These are phyloP conservation scores for Annulohypoxylon maeteangense DNA, from an alignment of 495 filamentous ascomycete species.

Conservation along the genomic window DNA sequence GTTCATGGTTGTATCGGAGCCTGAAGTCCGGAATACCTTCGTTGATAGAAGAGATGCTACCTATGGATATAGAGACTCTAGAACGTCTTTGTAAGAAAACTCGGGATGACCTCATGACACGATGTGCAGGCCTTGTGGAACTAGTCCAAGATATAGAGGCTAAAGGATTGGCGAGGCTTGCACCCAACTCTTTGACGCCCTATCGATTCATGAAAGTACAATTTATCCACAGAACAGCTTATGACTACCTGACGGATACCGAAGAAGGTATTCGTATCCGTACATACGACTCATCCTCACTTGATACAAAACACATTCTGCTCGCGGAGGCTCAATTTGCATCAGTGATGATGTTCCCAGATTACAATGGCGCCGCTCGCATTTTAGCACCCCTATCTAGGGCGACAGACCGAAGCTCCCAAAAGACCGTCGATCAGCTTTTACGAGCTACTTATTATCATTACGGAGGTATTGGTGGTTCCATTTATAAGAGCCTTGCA, in stretches of 20 bases:
- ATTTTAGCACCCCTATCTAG: neutral
- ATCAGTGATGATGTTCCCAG: neutral
- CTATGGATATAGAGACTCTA: neutral
- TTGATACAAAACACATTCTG: neutral
- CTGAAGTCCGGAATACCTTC: neutral
- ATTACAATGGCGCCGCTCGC: too few species aligned
- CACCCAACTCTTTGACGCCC: too few species aligned
- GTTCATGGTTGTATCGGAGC: neutral
- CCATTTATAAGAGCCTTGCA: neutral
- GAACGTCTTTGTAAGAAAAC: neutral
- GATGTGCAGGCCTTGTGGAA: slow-evolving; percentile 17
- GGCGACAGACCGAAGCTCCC: neutral
- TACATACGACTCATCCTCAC: neutral
- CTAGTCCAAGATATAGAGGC: too few species aligned
- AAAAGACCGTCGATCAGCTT: neutral
- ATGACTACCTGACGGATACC: slow-evolving; percentile 7
- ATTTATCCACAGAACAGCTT: slow-evolving; percentile 20
- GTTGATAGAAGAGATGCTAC: neutral
- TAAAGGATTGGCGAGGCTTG: too few species aligned
- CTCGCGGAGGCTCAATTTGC: neutral
- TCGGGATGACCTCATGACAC: neutral
- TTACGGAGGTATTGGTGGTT: neutral
- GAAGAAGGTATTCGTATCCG: neutral
- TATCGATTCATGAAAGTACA: neutral
- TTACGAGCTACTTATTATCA: neutral